A percentile compares a stretch with the other conserved stretches of the same genome.
Conservation (phyloP, 2,329 filamentous ascomycete species). For the Fusarium sp. region DNA sequence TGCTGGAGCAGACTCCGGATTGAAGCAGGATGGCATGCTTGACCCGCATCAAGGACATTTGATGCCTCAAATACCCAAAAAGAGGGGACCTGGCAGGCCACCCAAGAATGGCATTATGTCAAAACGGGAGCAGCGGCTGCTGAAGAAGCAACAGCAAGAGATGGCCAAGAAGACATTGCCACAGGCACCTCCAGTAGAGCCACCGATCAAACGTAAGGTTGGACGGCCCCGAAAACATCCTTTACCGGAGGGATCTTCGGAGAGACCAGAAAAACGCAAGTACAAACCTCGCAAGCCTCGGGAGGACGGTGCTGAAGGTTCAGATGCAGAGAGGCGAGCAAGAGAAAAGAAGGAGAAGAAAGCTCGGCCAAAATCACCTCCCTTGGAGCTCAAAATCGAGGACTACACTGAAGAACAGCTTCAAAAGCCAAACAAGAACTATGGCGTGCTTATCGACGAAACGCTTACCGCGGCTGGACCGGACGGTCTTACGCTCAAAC, state of each 20-base stretch:
- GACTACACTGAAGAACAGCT: slow-evolving; percentile 67
- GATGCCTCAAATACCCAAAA: slow-evolving; percentile 62
- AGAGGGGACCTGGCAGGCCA: slow-evolving; percentile 80
- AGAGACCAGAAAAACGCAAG: slow-evolving; percentile 69
- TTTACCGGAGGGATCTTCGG: slow-evolving; percentile 61
- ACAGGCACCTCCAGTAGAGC: slow-evolving; percentile 56
- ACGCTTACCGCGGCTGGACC: slow-evolving; percentile 62
- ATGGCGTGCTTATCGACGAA: slow-evolving; percentile 68
- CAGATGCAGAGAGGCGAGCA: slow-evolving; percentile 63
- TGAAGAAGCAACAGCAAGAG: slow-evolving; percentile 64
- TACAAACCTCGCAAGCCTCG: slow-evolving; percentile 70
- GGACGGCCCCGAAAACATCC: slow-evolving; percentile 72
- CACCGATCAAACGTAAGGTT: slow-evolving; percentile 69
- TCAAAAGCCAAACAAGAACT: slow-evolving; percentile 69
- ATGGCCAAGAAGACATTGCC: slow-evolving; percentile 61
- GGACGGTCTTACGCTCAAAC: slow-evolving; percentile 65
- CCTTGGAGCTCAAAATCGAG: slow-evolving; percentile 61
- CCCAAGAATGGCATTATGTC: slow-evolving; percentile 87
- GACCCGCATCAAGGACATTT: slow-evolving; percentile 45
- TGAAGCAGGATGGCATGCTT: slow-evolving; percentile 43
- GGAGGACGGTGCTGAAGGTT: slow-evolving; percentile 64
- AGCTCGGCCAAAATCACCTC: slow-evolving; percentile 65
- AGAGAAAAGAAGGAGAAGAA: slow-evolving; percentile 70
- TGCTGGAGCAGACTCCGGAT: slow-evolving; percentile 35
- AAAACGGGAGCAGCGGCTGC: slow-evolving; percentile 73